Evolutionary conservation across 2,329 filamentous ascomycete genomes (phyloP).

Genomic region (Pseudopithomyces chartarum): DNA sequence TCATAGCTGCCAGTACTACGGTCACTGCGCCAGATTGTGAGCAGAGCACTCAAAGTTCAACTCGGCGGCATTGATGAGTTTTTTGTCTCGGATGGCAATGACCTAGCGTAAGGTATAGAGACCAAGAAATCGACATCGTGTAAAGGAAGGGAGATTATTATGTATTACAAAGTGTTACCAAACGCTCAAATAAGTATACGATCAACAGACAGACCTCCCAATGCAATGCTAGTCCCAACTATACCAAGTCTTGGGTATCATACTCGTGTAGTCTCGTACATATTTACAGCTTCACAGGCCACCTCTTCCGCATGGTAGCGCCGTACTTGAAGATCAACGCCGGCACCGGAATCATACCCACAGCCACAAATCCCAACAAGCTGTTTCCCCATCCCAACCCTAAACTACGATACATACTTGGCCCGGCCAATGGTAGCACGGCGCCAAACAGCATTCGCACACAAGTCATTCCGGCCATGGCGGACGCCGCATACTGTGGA

Average conservation of each 20-base stretch:
- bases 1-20: too few species aligned
- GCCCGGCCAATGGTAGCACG: constrained; percentile 42
- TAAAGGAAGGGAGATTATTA: too few species aligned
- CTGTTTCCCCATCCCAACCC: constrained; percentile 45
- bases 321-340: constrained; percentile 42
- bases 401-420: constrained; percentile 38
- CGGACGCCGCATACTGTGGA: constrained; percentile 41
- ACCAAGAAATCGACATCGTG: too few species aligned
- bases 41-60: too few species aligned
- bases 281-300: constrained; percentile 29
- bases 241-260: neutral
- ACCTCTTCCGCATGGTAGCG: constrained; percentile 32
- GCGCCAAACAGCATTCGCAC: constrained; percentile 41
- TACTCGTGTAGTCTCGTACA: neutral
- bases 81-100: too few species aligned
- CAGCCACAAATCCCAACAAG: constrained; percentile 41
- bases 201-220: too few species aligned
- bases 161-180: too few species aligned
- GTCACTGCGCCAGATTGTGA: too few species aligned
- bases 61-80: too few species aligned
- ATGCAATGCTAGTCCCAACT: neutral
- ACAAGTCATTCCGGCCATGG: constrained; percentile 39
- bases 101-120: too few species aligned
- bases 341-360: constrained; percentile 42
- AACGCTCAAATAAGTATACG: too few species aligned